phyloP scores from a whole-genome alignment of 2,329 filamentous ascomycete species.

The Aspergillus spinulosporus region DNA sequence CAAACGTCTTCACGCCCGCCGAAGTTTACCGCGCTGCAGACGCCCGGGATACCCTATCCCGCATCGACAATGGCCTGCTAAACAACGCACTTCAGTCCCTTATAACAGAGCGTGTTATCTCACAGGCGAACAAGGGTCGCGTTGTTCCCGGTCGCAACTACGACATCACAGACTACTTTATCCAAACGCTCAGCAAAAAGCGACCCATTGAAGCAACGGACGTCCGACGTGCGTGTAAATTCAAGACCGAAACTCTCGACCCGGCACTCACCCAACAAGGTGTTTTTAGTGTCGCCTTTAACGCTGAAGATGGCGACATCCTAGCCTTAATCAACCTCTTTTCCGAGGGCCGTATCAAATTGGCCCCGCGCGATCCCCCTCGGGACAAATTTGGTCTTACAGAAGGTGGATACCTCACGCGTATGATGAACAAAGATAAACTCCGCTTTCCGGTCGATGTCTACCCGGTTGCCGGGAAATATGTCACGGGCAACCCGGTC shows the following conservation, averaged over 20 bases:
- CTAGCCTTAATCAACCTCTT: constrained; percentile 47
- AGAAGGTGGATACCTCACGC: constrained; percentile 48
- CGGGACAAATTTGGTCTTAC: constrained; percentile 49
- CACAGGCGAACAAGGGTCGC: constrained; percentile 42
- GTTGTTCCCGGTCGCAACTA: constrained; percentile 45
- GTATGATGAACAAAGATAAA: constrained; percentile 46
- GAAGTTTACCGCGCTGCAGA: constrained; percentile 41
- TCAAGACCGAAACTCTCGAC: constrained; percentile 48
- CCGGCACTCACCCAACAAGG: constrained; percentile 34
- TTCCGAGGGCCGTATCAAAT: constrained; percentile 35
- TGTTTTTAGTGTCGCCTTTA: constrained; percentile 34
- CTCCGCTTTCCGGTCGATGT: constrained; percentile 47
- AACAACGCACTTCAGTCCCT: constrained; percentile 43
- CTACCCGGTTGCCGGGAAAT: constrained; percentile 34
- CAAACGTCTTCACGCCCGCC: constrained; percentile 48
- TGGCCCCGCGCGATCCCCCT: constrained; percentile 43
- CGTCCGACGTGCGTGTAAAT: constrained; percentile 42
- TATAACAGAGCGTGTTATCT: constrained; percentile 43
- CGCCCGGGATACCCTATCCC: constrained; percentile 37
- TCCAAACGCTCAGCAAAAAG: constrained; percentile 40
- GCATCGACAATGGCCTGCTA: constrained; percentile 38
- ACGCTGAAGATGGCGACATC: constrained; percentile 47
- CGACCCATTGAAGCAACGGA: constrained; percentile 43
- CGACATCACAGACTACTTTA: constrained; percentile 46
- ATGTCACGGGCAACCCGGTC: constrained; percentile 44